phyloP scores from a whole-genome alignment of 139 green algal species.

The Chlorella sp. region DNA sequence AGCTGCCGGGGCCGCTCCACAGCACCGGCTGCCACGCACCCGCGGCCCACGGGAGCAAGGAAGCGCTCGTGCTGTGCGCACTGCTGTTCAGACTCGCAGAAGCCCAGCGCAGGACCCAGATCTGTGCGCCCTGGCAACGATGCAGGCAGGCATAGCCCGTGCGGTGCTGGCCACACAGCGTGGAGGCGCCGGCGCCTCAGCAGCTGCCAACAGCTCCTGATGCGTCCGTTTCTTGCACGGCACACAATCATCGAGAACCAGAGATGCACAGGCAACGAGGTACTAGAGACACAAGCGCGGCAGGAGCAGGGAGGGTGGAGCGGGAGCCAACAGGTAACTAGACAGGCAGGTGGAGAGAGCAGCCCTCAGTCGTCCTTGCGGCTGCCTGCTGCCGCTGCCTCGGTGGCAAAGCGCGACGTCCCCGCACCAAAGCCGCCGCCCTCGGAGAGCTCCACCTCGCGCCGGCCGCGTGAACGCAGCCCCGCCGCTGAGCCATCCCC shows the following conservation, averaged over 20 bases:
- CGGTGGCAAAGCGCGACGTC: neutral
- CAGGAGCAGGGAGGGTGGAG: neutral
- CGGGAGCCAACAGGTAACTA: neutral
- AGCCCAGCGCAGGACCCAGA: no score
- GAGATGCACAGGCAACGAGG: neutral
- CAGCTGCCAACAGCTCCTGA: neutral
- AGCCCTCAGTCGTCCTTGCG: conserved; percentile 25
- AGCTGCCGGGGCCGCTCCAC: no score
- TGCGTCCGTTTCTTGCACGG: neutral
- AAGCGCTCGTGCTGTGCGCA: no score
- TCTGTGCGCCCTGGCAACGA: no score
- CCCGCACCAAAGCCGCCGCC: neutral
- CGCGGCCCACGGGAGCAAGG: no score
- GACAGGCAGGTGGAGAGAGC: neutral
- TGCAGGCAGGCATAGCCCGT: no score
- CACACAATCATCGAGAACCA: neutral
- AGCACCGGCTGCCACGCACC: no score
- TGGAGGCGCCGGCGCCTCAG: no score
- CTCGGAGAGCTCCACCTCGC: conserved; percentile 26
- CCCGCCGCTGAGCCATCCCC: neutral
- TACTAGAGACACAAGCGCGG: neutral
- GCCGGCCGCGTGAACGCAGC: conserved; percentile 16
- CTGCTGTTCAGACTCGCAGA: no score
- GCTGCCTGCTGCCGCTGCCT: neutral
- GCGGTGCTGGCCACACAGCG: no score